Evolutionary conservation across 495 filamentous ascomycete species (phyloP), one percentile per base, ranked within the genome.

Genomic region (Lepraria neglecta): DNA sequence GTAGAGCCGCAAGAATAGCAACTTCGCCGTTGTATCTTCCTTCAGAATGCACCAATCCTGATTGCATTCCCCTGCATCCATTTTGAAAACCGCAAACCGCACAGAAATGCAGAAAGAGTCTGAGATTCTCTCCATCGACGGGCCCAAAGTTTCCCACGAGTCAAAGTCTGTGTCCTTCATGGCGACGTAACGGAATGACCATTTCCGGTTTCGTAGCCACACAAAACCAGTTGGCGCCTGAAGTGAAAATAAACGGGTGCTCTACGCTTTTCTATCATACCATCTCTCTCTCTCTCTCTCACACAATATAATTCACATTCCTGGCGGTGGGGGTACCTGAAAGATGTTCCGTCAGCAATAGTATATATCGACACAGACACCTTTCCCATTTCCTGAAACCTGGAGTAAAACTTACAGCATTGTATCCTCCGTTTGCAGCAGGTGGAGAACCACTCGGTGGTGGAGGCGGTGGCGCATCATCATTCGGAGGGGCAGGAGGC

Each of bases 381-480:
- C 15, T 11, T 46, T 28, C 10, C 1, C 4, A 1, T 19, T 19
- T 7, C 12, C 1, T 1, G 4, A 38, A 15, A 15, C 19, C 11
- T 10, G 27, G 53, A 15, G 15, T 21, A 46, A 42, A 45, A 76
- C 80, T 67, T 76, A 92, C 89, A 67, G 85, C 80, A 69, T 78
- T 87, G 75, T 90, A 91, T 33, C 85, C 74, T 56, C 78, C 76
- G 43, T 77, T 74, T 54, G 82, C 78, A 10, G 82, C 75, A 30
- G 85, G 82, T 50, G 70, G 64, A 33, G 82, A 71, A 68, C 75
- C 59, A 71, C 71, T 48, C 64, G 78, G 73, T 69, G 80, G 75
- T 50, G 87, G 85, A 51, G 84, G 85, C 42, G 87, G 86, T 15
- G 87, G 84, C 10, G 82, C 82, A 51, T 85, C 84, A 64, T 78